These are phyloP conservation scores for Puccinia novopanici DNA, from an alignment of 1,284 basidiomycete species.

Conservation along the genomic window DNA sequence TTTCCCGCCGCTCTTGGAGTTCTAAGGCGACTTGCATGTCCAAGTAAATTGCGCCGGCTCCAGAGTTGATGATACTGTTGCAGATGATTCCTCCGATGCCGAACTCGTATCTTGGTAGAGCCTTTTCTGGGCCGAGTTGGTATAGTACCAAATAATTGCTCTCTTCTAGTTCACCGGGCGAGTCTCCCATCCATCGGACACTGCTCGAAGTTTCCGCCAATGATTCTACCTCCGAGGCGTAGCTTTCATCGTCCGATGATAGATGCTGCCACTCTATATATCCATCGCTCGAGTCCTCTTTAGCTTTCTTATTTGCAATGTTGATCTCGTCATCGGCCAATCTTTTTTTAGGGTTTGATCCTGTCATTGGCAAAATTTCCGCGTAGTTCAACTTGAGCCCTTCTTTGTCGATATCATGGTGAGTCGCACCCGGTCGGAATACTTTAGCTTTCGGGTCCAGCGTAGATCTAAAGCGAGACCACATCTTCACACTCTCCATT, in stretches of 20 bases:
- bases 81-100: not conserved
- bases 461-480: no score
- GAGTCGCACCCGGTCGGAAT: not conserved
- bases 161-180: not conserved
- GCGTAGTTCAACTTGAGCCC: not conserved
- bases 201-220: no score
- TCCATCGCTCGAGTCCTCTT: not conserved
- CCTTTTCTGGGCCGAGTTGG: no score
- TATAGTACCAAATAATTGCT: not conserved
- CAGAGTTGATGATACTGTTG: slow-evolving; percentile 16
- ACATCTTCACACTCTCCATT: no score
- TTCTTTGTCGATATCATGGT: not conserved
- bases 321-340: not conserved
- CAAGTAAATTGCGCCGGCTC: slow-evolving; percentile 9
- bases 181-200: not conserved
- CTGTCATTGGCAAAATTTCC: not conserved
- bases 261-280: not conserved
- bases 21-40: not conserved
- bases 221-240: no score
- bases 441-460: not conserved
- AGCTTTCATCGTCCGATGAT: not conserved
- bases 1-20: not conserved
- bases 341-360: not conserved
- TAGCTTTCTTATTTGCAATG: not conserved
- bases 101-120: slow-evolving; percentile 9